Percentiles rank a stretch among this genome's conserved stretches.
These are phyloP conservation scores for Diaporthe velutina DNA, from an alignment of 2,329 filamentous ascomycete genomes.

Conservation along the genomic window DNA sequence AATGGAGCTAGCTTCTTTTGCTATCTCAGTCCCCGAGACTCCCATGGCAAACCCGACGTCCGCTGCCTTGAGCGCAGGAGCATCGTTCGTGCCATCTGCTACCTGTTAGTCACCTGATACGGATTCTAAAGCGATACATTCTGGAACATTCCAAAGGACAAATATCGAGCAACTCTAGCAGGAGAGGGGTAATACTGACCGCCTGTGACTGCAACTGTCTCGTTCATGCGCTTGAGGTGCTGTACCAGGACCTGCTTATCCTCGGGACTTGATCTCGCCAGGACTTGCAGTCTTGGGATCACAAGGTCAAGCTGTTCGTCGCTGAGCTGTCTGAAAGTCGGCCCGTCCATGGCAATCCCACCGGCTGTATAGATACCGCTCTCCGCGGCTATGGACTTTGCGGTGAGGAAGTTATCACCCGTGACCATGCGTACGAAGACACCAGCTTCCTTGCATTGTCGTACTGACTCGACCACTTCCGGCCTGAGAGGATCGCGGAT, in stretches of 20 bases:
- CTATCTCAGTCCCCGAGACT: constrained; percentile 71
- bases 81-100: constrained; percentile 67
- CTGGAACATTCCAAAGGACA: too few relatives aligned
- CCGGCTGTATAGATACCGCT: constrained; percentile 62
- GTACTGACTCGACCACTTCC: constrained; percentile 72
- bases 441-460: constrained; percentile 71
- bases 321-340: constrained; percentile 63
- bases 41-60: constrained; percentile 76
- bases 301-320: constrained; percentile 64
- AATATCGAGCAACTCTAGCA: too few relatives aligned
- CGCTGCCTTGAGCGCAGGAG: constrained; percentile 70
- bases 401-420: constrained; percentile 75
- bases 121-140: too few relatives aligned
- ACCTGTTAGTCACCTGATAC: too few relatives aligned
- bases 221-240: constrained; percentile 53
- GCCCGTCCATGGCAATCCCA: constrained; percentile 71
- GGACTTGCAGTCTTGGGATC: constrained; percentile 64
- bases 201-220: constrained; percentile 67
- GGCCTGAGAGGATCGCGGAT: constrained; percentile 70
- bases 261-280: constrained; percentile 65
- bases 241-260: constrained; percentile 64
- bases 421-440: constrained; percentile 79
- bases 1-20: constrained; percentile 73
- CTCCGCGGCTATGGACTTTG: constrained; percentile 70
- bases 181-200: constrained; percentile 47